Base-by-base conservation (phyloP, 2,329 filamentous ascomycete species). In the Colletotrichum euphorbiae region DNA sequence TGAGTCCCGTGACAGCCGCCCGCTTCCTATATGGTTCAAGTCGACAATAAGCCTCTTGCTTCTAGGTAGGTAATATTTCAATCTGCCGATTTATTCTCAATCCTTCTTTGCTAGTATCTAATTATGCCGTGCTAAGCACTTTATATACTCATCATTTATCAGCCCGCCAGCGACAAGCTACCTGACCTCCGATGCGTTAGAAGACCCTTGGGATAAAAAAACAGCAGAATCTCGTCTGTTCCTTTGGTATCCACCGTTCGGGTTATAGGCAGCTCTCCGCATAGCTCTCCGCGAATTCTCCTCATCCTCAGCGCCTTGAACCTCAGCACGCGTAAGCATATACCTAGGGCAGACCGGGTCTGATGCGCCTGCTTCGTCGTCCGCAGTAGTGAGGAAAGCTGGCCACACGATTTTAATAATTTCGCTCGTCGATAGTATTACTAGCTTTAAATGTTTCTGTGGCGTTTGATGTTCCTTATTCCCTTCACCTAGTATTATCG, bases 151-250 rank as follows among this genome's bases (percentile, higher is more conserved):
- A 5, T 24, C 21, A 24, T 50, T 28, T 36, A 28, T 31, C 11
- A 11, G 42, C 40, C 43, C 3, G 13, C 43, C 8, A 36, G 48
- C 21, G 43, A 48, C 12, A 6, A 8, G 38, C 9, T 48, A 48
- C 43, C 36, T 61, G 15, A 61, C 33, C 3, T 45, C 33, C 17
- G 9, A 61, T 51, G 17, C 15, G 31, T 61, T 43, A 33, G 31
- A 61, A 38, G 33, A 31, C 15, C 57, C 33, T 7, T 51, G 17
- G 31, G 46, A 61, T 43, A 51, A 61, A 51, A 61, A 61, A 51
- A 51, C 38, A 40, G 45, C 45, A 15, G 46, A 61, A 15, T 61
- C 46, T 2, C 38, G 48, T 54, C 48, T 50, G 6, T 17, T 43
- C 9, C 21, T 52, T 24, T n/a, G 36, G 6, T 31, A 17, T 19